Base-by-base conservation (phyloP, 2,329 filamentous ascomycete genomes). In the Xylaria arbuscula region DNA sequence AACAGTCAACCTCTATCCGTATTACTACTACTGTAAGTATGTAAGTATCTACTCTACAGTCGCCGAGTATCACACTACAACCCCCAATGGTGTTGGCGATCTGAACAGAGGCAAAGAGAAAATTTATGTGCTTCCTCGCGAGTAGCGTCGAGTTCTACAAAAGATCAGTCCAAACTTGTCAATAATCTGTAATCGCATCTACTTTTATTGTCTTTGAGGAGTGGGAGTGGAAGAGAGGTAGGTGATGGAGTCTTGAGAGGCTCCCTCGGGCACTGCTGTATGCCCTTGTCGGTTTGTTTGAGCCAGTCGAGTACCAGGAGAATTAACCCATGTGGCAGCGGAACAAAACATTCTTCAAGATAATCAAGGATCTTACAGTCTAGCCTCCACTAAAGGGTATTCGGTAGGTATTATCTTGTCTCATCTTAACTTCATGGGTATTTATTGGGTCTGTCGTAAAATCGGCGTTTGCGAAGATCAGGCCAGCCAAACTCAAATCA, bases 271-370 rank as follows among this genome's bases (percentile, higher is more conserved):
- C 55, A 51, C 53, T 60, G 60, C 64, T 54, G n/a, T 5, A 9
- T 28, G 22, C 22, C 22, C 17, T 34, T 57, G 24, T 7, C 50
- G 3, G 5, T 50, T 34, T 55, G 19, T 32, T n/a, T 11, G 17
- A 42, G 24, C 48, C 19, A 61, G 51, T 57, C 45, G 40, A 50
- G 8, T 24, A 62, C 17, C 22, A 36, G 57, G 64, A 36, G 19
- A 58, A 45, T 62, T 42, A 40, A 22, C 58, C 59, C 54, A 62
- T 47, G 64, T 67, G 64, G 45, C 11, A 34, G 19, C 45, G 24
- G 45, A 28, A 45, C 32, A 28, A 67, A 67, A 67, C 59, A 48
- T 58, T 38, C 47, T 58, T 32, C 13, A 53, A 17, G 5, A 38
- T 15, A 22, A 28, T 55, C 48, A 17, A 38, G 47, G 40, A 42